A percentile compares a stretch with the other conserved stretches of the same genome.
Evolutionary conservation across 176 grass and related monocot genomes (phyloP).

Genomic region (Oryza meyeriana): DNA sequence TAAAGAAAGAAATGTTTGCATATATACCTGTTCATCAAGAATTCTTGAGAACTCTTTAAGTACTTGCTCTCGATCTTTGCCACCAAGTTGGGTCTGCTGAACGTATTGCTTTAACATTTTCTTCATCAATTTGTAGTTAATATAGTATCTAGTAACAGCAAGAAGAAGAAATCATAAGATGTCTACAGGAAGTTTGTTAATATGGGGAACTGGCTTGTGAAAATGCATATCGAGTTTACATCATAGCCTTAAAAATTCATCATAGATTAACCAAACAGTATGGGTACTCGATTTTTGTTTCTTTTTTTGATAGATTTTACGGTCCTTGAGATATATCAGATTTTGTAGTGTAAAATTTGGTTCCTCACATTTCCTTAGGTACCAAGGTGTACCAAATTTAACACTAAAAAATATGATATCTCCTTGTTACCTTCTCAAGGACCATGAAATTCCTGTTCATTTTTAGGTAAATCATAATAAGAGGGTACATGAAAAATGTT

Average conservation of each 20-base stretch:
- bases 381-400: too few species aligned
- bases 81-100: constrained; percentile 64
- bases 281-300: background rate
- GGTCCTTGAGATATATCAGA: too few species aligned
- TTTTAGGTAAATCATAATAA: background rate
- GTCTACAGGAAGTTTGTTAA: background rate
- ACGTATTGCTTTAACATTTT: constrained; percentile 85
- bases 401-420: too few species aligned
- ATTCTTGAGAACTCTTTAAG: constrained; percentile 92
- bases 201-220: background rate
- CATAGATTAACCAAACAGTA: background rate
- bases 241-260: background rate
- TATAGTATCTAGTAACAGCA: constrained; percentile 72
- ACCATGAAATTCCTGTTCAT: too few species aligned
- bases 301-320: too few species aligned
- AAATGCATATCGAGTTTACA: background rate
- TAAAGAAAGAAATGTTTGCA: constrained; percentile 18
- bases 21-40: constrained; percentile 88
- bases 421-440: too few species aligned
- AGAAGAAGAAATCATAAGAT: constrained; percentile 20
- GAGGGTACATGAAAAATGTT: background rate
- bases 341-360: too few species aligned
- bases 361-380: too few species aligned
- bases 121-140: constrained; percentile 98
- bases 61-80: constrained; percentile 66